Base-by-base conservation (phyloP, 2,329 filamentous ascomycete genomes). In the Geoglossum cookeanum region DNA sequence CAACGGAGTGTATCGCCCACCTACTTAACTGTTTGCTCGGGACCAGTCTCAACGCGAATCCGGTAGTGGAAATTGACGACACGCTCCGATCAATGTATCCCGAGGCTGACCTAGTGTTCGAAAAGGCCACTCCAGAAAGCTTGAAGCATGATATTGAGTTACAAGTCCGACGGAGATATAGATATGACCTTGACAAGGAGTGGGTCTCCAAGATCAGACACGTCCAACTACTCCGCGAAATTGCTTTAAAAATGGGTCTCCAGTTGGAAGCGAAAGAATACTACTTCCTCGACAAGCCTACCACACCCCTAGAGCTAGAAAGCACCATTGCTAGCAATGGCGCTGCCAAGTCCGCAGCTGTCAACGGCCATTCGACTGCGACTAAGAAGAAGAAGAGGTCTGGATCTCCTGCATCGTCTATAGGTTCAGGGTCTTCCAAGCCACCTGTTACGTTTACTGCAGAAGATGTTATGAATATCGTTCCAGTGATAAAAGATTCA, bases 401-500 rank as follows among this genome's bases (percentile, higher is more conserved):
- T 49, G 71, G 68, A 42, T 81, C 79, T 9, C 60, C 66, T 30
- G 59, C 61, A 44, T 53, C 57, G 17, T 63, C 66, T n/a, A 59
- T 61, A n/a, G 64, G 68, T 27, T 67, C 71, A 11, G 73, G 75
- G 0, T 69, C 75, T 17, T 72, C 67, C 63, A 73, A 63, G 62
- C 76, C 68, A 60, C 70, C 64, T 63, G 68, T 69, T 59, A 89
- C 86, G 0, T 97, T 98, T 71, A 77, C 74, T 55, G 75, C 87
- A 0, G 89, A 95, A 60, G 89, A 98, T 64, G 78, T 98, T 61
- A 72, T 94, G 62, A 96, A 96, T 70, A 77, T 96, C 59, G 87
- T 96, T n/a, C 92, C 92, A 6, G 74, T 97, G 51, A 80, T 97
- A 65, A 97, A 97, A 75, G 90, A 98, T 68, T 92, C 92, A 3